These are phyloP conservation scores for Ascochyta viciae-villosae DNA, from an alignment of 2,329 filamentous ascomycete genomes.

Conservation along the genomic window DNA sequence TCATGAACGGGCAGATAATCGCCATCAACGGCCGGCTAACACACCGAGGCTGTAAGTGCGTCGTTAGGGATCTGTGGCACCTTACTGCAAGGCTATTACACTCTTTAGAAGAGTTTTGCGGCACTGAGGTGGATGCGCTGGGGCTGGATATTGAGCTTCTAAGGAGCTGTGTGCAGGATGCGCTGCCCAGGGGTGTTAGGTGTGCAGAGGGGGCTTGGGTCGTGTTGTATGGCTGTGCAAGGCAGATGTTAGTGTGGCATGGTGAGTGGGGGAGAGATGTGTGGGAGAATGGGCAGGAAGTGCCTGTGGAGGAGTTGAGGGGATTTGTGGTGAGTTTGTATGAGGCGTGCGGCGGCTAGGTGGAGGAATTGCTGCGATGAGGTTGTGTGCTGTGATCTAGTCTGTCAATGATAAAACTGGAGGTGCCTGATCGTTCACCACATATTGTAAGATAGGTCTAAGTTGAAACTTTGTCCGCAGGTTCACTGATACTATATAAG, in stretches of 20 bases:
- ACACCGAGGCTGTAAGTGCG: neutral
- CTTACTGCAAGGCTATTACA: neutral
- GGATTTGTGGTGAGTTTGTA: neutral
- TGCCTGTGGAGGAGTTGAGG: neutral
- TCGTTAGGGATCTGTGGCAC: conserved; percentile 9
- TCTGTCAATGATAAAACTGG: no score
- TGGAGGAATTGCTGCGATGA: neutral
- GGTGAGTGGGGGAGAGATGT: neutral
- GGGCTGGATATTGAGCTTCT: neutral
- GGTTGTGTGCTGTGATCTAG: no score
- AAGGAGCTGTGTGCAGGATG: neutral
- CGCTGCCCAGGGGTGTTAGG: conserved; percentile 5
- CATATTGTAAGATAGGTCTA: no score
- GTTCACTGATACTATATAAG: no score
- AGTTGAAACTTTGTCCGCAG: no score
- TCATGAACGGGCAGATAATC: conserved; percentile 5
- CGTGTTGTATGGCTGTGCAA: neutral
- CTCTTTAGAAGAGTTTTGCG: neutral
- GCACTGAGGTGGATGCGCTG: neutral
- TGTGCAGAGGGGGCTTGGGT: neutral
- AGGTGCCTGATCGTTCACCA: no score
- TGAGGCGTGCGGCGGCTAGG: neutral
- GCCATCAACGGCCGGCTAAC: conserved; percentile 7
- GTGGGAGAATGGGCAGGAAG: neutral
- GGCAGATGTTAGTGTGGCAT: conserved; percentile 4